Evolutionary conservation across 2,329 filamentous ascomycete species (phyloP).

Genomic region (Lizonia empirigonia): DNA sequence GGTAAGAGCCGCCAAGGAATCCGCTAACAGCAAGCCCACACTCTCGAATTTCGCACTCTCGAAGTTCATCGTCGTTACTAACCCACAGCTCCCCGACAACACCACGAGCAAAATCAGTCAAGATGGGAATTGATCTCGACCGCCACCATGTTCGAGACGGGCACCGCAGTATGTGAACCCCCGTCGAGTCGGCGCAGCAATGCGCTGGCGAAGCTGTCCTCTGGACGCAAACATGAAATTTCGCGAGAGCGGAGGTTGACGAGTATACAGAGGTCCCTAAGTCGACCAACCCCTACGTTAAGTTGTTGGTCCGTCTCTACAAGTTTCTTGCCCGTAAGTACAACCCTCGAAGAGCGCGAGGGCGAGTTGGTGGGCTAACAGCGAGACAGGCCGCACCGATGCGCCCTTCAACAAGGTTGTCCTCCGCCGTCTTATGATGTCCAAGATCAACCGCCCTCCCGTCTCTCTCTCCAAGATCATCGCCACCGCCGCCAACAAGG

Average conservation of each 20-base stretch:
- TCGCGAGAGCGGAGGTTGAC: constrained; percentile 44
- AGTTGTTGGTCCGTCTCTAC: constrained; percentile 98
- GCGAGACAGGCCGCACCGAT: constrained; percentile 81
- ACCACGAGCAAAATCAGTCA: constrained; percentile 43
- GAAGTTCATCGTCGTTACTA: constrained; percentile 29
- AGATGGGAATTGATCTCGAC: constrained; percentile 55
- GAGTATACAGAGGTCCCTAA: constrained; percentile 61
- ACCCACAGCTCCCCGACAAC: constrained; percentile 38
- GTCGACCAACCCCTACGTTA: constrained; percentile 97
- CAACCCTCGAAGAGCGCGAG: constrained; percentile 10
- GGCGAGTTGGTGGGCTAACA: constrained; percentile 33
- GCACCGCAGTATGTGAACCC: constrained; percentile 66
- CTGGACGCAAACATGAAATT: constrained; percentile 47
- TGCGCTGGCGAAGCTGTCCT: constrained; percentile 49
- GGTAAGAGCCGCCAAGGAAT: constrained; percentile 6
- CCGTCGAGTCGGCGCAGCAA: constrained; percentile 49
- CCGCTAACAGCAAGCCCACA: constrained; percentile 12
- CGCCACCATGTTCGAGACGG: constrained; percentile 67
- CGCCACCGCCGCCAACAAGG: constrained; percentile 59
- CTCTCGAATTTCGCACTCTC: constrained; percentile 16
- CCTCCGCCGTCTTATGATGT: constrained; percentile 97
- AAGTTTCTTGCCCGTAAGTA: constrained; percentile 92
- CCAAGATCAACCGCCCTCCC: constrained; percentile 88
- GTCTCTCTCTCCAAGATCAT: constrained; percentile 94
- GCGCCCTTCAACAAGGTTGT: constrained; percentile 98